These are phyloP conservation scores for Mycena venus DNA, from an alignment of 768 basidiomycete genomes.

Conservation along the genomic window DNA sequence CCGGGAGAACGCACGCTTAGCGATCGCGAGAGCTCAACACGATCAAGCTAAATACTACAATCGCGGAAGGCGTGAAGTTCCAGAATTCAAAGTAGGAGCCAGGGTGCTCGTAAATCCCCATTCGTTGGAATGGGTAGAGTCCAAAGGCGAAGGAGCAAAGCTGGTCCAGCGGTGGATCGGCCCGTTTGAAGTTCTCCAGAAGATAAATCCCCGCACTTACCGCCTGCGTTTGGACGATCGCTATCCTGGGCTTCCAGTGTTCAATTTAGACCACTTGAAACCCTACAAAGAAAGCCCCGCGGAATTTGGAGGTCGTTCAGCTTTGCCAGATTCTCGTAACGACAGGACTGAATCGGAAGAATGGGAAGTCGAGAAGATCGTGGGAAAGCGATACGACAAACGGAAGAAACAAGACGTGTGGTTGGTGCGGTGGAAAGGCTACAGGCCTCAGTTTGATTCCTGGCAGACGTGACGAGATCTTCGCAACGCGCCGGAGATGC, in stretches of 20 bases:
- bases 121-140: background rate
- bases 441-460: too few species aligned
- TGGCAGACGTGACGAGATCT: too few species aligned
- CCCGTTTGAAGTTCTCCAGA: background rate
- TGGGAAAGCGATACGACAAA: too few species aligned
- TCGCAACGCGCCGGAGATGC: too few species aligned
- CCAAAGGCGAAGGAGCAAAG: background rate
- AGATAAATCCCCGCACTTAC: background rate
- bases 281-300: background rate
- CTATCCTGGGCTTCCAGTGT: background rate
- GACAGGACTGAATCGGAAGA: too few species aligned
- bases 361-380: too few species aligned
- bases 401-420: too few species aligned
- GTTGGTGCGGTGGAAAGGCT: too few species aligned
- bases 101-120: background rate
- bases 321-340: too few species aligned
- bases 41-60: background rate
- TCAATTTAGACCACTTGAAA: background rate
- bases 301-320: too few species aligned
- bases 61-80: background rate
- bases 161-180: background rate
- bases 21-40: background rate
- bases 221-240: background rate
- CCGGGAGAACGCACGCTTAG: background rate
- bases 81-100: background rate